A percentile compares a stretch with the other conserved stretches of the same genome.
Evolutionary conservation across 2,329 filamentous ascomycete genomes (phyloP).

Genomic region (Arachnomyces sp.): DNA sequence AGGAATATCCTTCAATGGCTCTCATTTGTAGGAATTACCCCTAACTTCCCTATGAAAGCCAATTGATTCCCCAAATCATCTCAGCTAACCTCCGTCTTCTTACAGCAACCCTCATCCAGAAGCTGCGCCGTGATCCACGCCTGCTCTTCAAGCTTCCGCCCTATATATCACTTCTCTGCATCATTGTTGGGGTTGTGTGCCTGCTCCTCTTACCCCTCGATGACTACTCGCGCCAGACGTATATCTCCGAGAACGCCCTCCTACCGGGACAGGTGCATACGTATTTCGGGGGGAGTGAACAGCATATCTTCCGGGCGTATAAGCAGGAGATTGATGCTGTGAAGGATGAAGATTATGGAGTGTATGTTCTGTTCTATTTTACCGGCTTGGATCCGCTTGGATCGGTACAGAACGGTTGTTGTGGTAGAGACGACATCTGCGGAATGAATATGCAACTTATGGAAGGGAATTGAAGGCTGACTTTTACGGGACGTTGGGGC

Average conservation of each 20-base stretch:
- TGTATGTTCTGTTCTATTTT: constrained; percentile 23
- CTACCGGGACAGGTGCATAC: constrained; percentile 94
- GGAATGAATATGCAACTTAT: neutral
- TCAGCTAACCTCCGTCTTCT: neutral
- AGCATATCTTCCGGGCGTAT: constrained; percentile 87
- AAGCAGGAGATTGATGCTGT: constrained; percentile 65
- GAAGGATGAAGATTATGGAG: constrained; percentile 26
- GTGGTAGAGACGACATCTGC: too few species aligned
- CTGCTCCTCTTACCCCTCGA: constrained; percentile 82
- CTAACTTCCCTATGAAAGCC: neutral
- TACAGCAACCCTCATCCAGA: constrained; percentile 31
- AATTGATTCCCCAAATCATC: neutral
- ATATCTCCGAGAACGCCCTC: constrained; percentile 95
- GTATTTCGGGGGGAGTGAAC: constrained; percentile 93
- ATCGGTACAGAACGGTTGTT: neutral
- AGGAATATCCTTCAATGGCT: constrained; percentile 28
- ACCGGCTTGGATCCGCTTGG: constrained; percentile 24
- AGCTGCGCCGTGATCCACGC: constrained; percentile 68
- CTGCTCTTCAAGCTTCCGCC: constrained; percentile 66
- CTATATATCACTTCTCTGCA: constrained; percentile 76
- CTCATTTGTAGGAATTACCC: constrained; percentile 31
- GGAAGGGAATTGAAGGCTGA: neutral
- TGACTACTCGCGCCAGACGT: constrained; percentile 83
- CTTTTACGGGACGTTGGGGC: neutral
- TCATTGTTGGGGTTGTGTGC: constrained; percentile 80